phyloP scores from a whole-genome alignment of 441 rosid species.

The Populus hybrid region DNA sequence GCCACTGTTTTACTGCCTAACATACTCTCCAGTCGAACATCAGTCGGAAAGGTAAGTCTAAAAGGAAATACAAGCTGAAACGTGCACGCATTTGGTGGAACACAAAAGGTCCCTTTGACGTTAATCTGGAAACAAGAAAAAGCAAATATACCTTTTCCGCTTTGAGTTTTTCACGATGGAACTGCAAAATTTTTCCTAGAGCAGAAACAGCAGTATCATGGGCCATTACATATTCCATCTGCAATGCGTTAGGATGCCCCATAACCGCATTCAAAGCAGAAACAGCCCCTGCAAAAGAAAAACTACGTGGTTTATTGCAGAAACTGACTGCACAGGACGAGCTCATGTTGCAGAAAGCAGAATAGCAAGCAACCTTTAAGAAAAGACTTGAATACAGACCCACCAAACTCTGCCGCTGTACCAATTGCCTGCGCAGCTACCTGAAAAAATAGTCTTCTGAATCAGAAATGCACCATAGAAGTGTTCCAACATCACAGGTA shows the following conservation, averaged over 20 bases:
- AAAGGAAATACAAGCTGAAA: neutral
- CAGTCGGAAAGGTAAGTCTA: neutral
- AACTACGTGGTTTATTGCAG: neutral
- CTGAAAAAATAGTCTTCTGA: no score
- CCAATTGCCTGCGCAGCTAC: no score
- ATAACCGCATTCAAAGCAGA: constrained; percentile 46
- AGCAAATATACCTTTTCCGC: neutral
- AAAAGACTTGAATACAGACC: no score
- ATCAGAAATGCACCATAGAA: no score
- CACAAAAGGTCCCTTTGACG: neutral
- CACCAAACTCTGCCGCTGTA: no score
- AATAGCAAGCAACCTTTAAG: no score
- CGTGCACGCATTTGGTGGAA: no score
- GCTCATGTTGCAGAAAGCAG: no score
- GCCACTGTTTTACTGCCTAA: no score
- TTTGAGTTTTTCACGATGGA: neutral
- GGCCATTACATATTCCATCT: neutral
- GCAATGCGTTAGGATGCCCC: constrained; percentile 42
- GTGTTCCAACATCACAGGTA: no score
- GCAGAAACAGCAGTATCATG: neutral
- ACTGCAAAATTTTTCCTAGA: neutral
- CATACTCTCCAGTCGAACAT: neutral
- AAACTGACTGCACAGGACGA: no score
- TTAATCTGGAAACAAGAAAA: neutral
- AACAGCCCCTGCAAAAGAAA: constrained; percentile 45